Evolutionary conservation across 208 protist genomes (phyloP).

Genomic region (Leishmania turanica): DNA sequence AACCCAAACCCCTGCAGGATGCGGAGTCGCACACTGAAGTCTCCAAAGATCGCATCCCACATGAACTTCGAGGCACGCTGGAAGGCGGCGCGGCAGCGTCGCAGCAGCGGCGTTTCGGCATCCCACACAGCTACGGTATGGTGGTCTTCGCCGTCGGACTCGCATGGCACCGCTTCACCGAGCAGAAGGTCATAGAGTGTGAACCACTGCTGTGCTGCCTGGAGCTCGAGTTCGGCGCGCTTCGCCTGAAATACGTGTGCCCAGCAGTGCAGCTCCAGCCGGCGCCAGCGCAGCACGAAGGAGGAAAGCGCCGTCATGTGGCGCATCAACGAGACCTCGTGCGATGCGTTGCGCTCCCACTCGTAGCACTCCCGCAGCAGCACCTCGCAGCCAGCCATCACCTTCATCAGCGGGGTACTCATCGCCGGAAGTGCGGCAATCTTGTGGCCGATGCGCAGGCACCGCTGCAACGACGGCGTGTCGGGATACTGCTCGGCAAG

Average conservation of each 20-base stretch:
- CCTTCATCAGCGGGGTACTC: conserved; percentile 92
- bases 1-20: conserved; percentile 69
- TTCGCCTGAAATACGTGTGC: conserved; percentile 86
- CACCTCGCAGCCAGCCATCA: conserved; percentile 95
- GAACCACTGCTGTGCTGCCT: conserved; percentile 78
- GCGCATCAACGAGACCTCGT: conserved; percentile 84
- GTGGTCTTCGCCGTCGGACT: not conserved
- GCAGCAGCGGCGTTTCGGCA: conserved; percentile 10
- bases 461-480: conserved; percentile 86
- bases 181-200: conserved; percentile 74
- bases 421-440: conserved; percentile 89
- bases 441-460: conserved; percentile 77
- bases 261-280: conserved; percentile 97
- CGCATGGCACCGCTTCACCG: conserved; percentile 1
- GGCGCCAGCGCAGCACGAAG: conserved; percentile 97
- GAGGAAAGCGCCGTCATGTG: conserved; percentile 90
- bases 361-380: conserved; percentile 94
- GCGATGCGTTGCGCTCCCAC: conserved; percentile 96
- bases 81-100: conserved; percentile 54
- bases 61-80: conserved; percentile 73
- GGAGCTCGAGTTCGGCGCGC: conserved; percentile 69
- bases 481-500: conserved; percentile 92
- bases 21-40: conserved; percentile 73
- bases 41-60: conserved; percentile 79
- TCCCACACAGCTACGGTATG: conserved; percentile 24